Evolutionary conservation across 1,284 basidiomycete species (phyloP).

Genomic region (Anthracocystis panici-leucophaei): DNA sequence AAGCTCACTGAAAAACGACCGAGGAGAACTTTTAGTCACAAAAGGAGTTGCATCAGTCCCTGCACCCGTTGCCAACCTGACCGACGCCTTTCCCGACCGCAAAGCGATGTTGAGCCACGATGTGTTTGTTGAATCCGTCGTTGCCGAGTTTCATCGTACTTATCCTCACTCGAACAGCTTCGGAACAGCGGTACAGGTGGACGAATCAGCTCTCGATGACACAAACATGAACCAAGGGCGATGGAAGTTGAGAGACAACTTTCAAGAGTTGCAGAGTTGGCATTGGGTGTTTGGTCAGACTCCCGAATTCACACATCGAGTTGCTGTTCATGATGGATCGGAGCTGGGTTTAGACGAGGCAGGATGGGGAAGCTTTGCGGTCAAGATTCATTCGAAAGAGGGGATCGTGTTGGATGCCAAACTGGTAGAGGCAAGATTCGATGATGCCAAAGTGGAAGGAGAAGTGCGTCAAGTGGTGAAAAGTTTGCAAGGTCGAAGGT

Average conservation of each 20-base stretch:
- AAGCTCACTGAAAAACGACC: slow-evolving; percentile 75
- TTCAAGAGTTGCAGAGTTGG: slow-evolving; percentile 78
- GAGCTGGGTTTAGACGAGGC: slow-evolving; percentile 10
- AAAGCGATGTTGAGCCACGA: slow-evolving; percentile 75
- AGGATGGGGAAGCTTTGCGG: slow-evolving; percentile 31
- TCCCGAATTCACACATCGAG: slow-evolving; percentile 81
- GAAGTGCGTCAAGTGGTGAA: slow-evolving; percentile 16
- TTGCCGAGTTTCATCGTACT: slow-evolving; percentile 77
- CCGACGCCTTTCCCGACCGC: slow-evolving; percentile 72
- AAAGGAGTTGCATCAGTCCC: slow-evolving; percentile 91
- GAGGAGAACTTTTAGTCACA: slow-evolving; percentile 78
- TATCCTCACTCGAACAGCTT: slow-evolving; percentile 71
- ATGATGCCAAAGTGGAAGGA: slow-evolving; percentile 18
- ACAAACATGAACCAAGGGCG: slow-evolving; percentile 18
- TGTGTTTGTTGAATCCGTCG: slow-evolving; percentile 79
- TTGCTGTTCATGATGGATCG: slow-evolving; percentile 22
- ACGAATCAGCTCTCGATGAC: slow-evolving; percentile 24
- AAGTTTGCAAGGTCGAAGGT: slow-evolving; percentile 35
- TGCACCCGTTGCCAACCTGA: slow-evolving; percentile 89
- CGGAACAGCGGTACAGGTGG: slow-evolving; percentile 18
- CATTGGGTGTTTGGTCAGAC: slow-evolving; percentile 94
- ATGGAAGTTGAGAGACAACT: slow-evolving; percentile 39
- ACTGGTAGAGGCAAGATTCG: slow-evolving; percentile 25
- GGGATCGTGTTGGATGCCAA: slow-evolving; percentile 49
- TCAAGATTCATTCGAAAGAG: slow-evolving; percentile 46